These are phyloP conservation scores for Beauveria sp. DNA, from an alignment of 2,329 filamentous ascomycete genomes.

Conservation along the genomic window DNA sequence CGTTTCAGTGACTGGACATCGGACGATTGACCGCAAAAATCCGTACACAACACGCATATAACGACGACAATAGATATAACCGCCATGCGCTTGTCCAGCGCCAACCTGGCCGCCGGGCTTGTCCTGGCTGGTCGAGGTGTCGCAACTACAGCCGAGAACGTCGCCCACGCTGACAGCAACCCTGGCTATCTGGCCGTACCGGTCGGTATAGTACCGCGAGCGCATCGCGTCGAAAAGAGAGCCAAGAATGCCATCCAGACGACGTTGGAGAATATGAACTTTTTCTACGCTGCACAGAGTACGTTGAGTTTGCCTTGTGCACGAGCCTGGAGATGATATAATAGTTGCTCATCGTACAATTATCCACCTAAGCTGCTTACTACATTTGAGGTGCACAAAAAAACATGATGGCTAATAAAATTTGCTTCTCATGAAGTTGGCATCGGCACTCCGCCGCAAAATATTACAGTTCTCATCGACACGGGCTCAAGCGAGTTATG, in stretches of 20 bases:
- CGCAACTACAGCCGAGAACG: slow-evolving; percentile 11
- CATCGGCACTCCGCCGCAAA: slow-evolving; percentile 35
- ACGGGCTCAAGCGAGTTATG: slow-evolving; percentile 48
- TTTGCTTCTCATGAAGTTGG: slow-evolving; percentile 25
- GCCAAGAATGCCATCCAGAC: slow-evolving; percentile 21
- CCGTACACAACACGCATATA: background rate
- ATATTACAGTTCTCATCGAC: slow-evolving; percentile 39
- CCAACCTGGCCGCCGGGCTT: slow-evolving; percentile 3
- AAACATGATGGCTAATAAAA: background rate
- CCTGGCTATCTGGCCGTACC: slow-evolving; percentile 31
- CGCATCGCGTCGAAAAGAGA: slow-evolving; percentile 7
- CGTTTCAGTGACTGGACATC: background rate
- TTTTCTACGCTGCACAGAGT: slow-evolving; percentile 33
- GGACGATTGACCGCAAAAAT: background rate
- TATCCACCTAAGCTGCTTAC: background rate
- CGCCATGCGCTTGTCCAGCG: background rate
- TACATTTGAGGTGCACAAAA: background rate
- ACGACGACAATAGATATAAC: background rate
- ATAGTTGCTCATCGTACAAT: background rate
- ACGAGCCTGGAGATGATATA: background rate
- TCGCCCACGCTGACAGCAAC: slow-evolving; percentile 24
- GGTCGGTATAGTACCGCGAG: slow-evolving; percentile 24
- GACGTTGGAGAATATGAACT: slow-evolving; percentile 27
- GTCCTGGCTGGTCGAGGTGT: slow-evolving; percentile 1
- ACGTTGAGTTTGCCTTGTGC: slow-evolving; percentile 12